Base-by-base conservation (phyloP, 2,329 filamentous ascomycete species). In the Botryotinia narcissicola region DNA sequence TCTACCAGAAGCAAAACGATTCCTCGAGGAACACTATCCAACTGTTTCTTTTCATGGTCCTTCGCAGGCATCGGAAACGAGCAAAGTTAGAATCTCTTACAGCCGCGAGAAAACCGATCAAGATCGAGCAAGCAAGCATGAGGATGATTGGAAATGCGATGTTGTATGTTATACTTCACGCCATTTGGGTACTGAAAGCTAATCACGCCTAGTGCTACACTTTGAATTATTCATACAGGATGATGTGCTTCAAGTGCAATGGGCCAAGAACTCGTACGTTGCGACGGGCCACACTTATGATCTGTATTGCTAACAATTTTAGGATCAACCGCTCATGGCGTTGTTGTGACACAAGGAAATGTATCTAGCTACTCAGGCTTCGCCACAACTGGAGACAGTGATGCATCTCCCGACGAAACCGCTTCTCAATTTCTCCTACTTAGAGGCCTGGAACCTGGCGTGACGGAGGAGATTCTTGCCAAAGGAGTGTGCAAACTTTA, bases 401-500 rank as follows among this genome's bases (percentile, higher is more conserved):
- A 88, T 80, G 85, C 83, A 3, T 85, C 86, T 1, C 83, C 86
- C 8, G 85, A 88, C 70, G 84, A 83, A 35, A 78, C 74, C 22
- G 78, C 78, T 1, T 94, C 92, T 1, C 93, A 94, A 77, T 94
- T 95, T 76, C 83, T 96, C 32, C 88, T 96, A 7, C 85, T 96
- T 37, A 90, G 92, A 74, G 91, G 91, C 12, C 83, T 97, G 10
- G 89, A 93, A 46, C 83, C 88, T 0, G 90, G 91, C 22, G 89
- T 93, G 9, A 92, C 87, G 10, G 93, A 95, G 81, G 89, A 92
- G 72, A 84, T 92, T 66, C 85, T 97, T 16, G 91, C 91, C 1
- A 90, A 89, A 73, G 93, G 93, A 37, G 88, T 94, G 68, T 88
- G 89, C 78, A 93, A 93, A 77, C 85, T 97, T 6, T 93, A 93